Percentiles rank a stretch among this genome's conserved stretches.
These are phyloP conservation scores for Diplogelasinospora grovesii DNA, from an alignment of 495 filamentous ascomycete genomes.

Conservation along the genomic window DNA sequence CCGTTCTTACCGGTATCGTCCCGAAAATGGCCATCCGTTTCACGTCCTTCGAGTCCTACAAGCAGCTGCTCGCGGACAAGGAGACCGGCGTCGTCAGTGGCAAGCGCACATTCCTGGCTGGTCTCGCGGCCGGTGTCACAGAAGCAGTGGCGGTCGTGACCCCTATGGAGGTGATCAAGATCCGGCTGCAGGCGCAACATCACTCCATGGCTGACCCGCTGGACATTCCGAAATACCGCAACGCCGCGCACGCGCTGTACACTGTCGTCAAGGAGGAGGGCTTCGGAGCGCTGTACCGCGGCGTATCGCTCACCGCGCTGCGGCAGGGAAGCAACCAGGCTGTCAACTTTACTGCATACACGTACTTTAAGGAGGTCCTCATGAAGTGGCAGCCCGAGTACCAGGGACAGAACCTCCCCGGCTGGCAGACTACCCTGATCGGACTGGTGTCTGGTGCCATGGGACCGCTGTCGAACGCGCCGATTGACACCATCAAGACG, in stretches of 20 bases:
- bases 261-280: conserved; percentile 91
- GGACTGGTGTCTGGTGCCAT: conserved; percentile 90
- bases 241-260: conserved; percentile 91
- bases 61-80: conserved; percentile 62
- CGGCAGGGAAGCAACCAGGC: conserved; percentile 96
- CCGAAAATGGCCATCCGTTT: conserved; percentile 99
- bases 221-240: conserved; percentile 91
- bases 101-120: conserved; percentile 79
- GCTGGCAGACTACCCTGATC: conserved; percentile 85
- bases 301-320: conserved; percentile 86
- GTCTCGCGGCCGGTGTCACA: conserved; percentile 86
- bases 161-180: conserved; percentile 99
- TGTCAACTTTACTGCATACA: conserved; percentile 98
- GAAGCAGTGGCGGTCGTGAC: conserved; percentile 95
- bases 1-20: conserved; percentile 92
- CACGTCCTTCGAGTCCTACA: conserved; percentile 95
- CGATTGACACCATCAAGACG: conserved; percentile 99
- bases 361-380: conserved; percentile 76
- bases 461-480: conserved; percentile 91
- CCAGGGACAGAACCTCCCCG: conserved; percentile 55
- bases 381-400: conserved; percentile 61
- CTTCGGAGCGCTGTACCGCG: conserved; percentile 77
- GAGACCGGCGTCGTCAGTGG: conserved; percentile 64
- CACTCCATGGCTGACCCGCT: conserved; percentile 90
- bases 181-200: conserved; percentile 93